Percentiles rank a stretch among this genome's conserved stretches.
These are phyloP conservation scores for Thecaphora thlaspeos DNA, from an alignment of 1,284 basidiomycete genomes.

Conservation along the genomic window DNA sequence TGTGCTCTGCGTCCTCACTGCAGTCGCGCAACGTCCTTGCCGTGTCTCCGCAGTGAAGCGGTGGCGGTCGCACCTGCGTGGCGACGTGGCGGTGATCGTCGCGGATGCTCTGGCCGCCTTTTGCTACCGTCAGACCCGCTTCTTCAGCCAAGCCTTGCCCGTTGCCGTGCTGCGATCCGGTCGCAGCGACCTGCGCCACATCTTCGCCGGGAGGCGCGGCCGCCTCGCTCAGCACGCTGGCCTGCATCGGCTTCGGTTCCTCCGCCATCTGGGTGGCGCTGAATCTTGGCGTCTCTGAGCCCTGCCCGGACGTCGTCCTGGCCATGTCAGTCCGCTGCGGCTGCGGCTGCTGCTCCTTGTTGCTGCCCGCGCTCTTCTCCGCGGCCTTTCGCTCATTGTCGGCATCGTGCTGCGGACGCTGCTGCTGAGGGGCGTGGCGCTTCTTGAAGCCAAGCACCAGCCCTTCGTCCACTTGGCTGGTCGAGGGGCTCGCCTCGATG, in stretches of 20 bases:
- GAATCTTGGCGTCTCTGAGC: constrained; percentile 18
- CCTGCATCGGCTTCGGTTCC: constrained; percentile 3
- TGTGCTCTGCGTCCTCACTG: not conserved
- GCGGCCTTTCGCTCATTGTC: too few species aligned
- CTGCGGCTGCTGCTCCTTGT: constrained; percentile 17
- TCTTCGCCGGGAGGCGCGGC: too few species aligned
- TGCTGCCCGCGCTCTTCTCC: constrained; percentile 10
- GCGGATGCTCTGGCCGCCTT: too few species aligned
- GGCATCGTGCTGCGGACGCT: too few species aligned
- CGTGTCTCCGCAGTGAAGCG: constrained; percentile 9
- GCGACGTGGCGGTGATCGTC: too few species aligned
- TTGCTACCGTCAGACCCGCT: too few species aligned
- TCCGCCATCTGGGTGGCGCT: constrained; percentile 5
- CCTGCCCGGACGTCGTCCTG: not conserved
- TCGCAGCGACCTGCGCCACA: too few species aligned
- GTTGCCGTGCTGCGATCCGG: too few species aligned
- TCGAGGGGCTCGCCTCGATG: constrained; percentile 15
- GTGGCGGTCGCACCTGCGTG: too few species aligned
- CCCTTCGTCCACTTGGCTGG: constrained; percentile 35
- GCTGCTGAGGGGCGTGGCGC: constrained; percentile 17
- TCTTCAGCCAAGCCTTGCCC: too few species aligned
- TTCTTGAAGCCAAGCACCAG: constrained; percentile 42
- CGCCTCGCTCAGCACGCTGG: too few species aligned
- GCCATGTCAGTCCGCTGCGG: constrained; percentile 6
- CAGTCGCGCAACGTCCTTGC: constrained; percentile 12